A percentile compares a stretch with the other conserved stretches of the same genome.
phyloP scores from a whole-genome alignment of 192 early-diverging fungal genomes.

The Rhizophagus clarus region DNA sequence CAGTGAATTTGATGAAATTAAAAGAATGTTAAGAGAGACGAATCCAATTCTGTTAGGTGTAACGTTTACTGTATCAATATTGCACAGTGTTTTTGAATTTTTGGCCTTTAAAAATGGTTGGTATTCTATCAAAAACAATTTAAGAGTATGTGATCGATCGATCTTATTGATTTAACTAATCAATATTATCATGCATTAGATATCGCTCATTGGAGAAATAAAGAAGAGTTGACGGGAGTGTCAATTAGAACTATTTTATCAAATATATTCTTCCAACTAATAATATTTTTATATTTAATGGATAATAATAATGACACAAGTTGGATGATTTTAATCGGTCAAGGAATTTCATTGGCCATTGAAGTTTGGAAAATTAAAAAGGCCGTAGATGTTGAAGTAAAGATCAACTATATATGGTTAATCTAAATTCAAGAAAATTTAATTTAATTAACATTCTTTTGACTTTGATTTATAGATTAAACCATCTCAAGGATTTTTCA shows the following conservation, averaged over 20 bases:
- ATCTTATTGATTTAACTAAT: neutral
- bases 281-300: slow-evolving; percentile 86
- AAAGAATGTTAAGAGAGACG: slow-evolving; percentile 89
- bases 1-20: slow-evolving; percentile 75
- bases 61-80: slow-evolving; percentile 74
- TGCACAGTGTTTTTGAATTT: slow-evolving; percentile 89
- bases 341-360: slow-evolving; percentile 79
- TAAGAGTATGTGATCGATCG: no score
- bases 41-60: slow-evolving; percentile 79
- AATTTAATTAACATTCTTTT: neutral
- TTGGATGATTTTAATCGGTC: slow-evolving; percentile 84
- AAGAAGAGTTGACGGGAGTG: slow-evolving; percentile 79
- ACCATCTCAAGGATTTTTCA: slow-evolving; percentile 17
- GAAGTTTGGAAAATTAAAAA: slow-evolving; percentile 93
- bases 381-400: slow-evolving; percentile 72
- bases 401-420: neutral
- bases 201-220: slow-evolving; percentile 87
- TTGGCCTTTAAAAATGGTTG: slow-evolving; percentile 92
- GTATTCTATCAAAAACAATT: neutral
- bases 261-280: slow-evolving; percentile 81
- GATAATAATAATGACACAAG: slow-evolving; percentile 82
- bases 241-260: slow-evolving; percentile 79
- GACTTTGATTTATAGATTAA: slow-evolving; percentile 15
- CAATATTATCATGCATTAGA: slow-evolving; percentile 46
- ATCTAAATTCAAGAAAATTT: neutral